Percentiles rank a stretch among this genome's conserved stretches.
Conservation (phyloP, 2,329 filamentous ascomycete genomes). For the Orbilia javanica region DNA sequence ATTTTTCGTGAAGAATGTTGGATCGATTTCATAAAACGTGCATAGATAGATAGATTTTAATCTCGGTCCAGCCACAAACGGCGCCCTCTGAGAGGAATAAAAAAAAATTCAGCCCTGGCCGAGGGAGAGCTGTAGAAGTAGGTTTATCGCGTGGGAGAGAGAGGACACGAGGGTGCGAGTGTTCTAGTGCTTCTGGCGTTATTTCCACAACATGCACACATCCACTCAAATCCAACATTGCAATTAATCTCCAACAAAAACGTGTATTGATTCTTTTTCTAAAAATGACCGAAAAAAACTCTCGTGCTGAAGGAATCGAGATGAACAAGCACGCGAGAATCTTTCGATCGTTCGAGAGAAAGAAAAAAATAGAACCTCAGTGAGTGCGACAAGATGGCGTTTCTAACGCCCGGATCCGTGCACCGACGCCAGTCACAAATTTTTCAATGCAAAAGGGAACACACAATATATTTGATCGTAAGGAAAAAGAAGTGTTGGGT, state of each 20-base stretch:
- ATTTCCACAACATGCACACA: constrained; percentile 21
- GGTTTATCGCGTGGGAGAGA: not conserved
- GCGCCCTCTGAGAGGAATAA: constrained; percentile 14
- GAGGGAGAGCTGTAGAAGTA: not conserved
- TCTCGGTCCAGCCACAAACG: constrained; percentile 17
- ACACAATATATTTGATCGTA: not conserved
- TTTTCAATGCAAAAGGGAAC: not conserved
- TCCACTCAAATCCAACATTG: constrained; percentile 14
- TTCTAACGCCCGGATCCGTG: constrained; percentile 18
- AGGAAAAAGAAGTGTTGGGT: constrained; percentile 5
- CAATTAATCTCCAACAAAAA: not conserved
- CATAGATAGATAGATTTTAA: not conserved
- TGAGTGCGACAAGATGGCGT: constrained; percentile 22
- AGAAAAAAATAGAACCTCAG: too few relatives aligned
- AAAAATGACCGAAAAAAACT: not conserved
- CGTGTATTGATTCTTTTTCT: too few relatives aligned
- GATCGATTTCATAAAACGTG: not conserved
- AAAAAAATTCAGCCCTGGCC: not conserved
- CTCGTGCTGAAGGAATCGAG: not conserved
- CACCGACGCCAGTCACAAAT: not conserved
- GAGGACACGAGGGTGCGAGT: too few relatives aligned
- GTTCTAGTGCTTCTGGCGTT: not conserved
- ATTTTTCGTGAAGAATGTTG: constrained; percentile 1
- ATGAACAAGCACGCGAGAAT: too few relatives aligned
- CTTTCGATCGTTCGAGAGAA: too few relatives aligned